A percentile compares a stretch with the other conserved stretches of the same genome.
phyloP scores from a whole-genome alignment of 2,329 filamentous ascomycete genomes.

The Epicoccum nigrum region DNA sequence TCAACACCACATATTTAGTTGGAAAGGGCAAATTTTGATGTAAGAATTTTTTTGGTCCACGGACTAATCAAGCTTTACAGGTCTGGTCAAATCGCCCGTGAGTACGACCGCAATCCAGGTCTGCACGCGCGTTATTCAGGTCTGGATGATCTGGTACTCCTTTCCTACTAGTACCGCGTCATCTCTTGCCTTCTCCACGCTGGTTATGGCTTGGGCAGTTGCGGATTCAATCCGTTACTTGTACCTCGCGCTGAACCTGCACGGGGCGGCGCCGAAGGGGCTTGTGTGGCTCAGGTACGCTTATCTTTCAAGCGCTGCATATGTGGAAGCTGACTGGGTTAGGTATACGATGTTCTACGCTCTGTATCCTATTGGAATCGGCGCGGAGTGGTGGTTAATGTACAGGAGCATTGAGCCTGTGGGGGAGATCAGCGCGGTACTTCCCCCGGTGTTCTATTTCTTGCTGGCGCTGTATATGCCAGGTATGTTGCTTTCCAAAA shows the following conservation, averaged over 20 bases:
- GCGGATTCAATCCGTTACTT: conserved; percentile 31
- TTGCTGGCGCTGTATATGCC: conserved; percentile 31
- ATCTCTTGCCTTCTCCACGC: conserved; percentile 24
- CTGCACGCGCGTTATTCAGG: conserved; percentile 34
- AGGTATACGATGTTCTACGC: conserved; percentile 31
- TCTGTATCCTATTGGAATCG: conserved; percentile 36
- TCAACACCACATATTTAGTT: too few relatives aligned
- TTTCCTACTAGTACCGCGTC: conserved; percentile 27
- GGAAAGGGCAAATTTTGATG: too few relatives aligned
- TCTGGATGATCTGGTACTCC: conserved; percentile 36
- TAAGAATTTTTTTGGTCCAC: too few relatives aligned
- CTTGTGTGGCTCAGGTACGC: conserved; percentile 30
- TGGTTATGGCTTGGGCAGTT: conserved; percentile 31
- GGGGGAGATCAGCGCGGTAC: conserved; percentile 13
- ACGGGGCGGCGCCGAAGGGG: conserved; percentile 18
- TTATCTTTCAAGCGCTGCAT: not conserved
- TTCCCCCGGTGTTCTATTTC: conserved; percentile 29
- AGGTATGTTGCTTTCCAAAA: conserved; percentile 16
- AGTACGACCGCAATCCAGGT: conserved; percentile 32
- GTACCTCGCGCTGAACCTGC: conserved; percentile 31
- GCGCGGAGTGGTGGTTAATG: conserved; percentile 36
- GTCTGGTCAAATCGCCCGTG: conserved; percentile 32
- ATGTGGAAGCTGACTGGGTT: too few relatives aligned
- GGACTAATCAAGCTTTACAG: conserved; percentile 5
- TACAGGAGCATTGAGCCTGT: conserved; percentile 23